A percentile compares a stretch with the other conserved stretches of the same genome.
Conservation (phyloP, 768 basidiomycete species). For the Dendrothele bispora region DNA sequence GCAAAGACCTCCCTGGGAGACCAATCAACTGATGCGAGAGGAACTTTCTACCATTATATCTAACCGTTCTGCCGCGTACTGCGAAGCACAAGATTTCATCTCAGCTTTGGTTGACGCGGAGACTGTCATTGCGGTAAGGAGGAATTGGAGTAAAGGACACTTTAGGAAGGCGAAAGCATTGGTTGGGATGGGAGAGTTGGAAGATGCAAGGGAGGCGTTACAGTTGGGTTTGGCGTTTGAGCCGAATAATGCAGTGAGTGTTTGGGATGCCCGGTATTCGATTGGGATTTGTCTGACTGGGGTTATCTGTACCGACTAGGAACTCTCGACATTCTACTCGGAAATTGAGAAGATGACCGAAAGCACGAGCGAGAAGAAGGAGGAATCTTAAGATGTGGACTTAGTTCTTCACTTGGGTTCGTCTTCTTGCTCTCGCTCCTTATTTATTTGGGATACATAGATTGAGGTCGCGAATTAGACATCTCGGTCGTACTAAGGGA, state of each 20-base stretch:
- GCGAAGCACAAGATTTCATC: constrained; percentile 72
- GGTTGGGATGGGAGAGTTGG: constrained; percentile 60
- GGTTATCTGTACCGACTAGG: neutral
- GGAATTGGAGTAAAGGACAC: constrained; percentile 94
- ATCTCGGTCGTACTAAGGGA: no score
- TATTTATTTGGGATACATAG: no score
- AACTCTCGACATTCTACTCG: neutral
- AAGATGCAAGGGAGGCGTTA: constrained; percentile 82
- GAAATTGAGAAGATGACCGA: constrained; percentile 4
- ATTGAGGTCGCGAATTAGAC: no score
- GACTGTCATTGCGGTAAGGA: constrained; percentile 79
- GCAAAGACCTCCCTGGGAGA: constrained; percentile 88
- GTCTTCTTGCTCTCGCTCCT: no score
- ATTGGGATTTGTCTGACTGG: neutral
- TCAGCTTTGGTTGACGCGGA: constrained; percentile 88
- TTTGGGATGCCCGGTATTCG: neutral
- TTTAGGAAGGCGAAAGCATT: constrained; percentile 93
- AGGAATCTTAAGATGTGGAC: no score
- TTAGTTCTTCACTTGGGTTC: no score
- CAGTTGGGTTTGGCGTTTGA: constrained; percentile 86
- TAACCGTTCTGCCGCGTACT: constrained; percentile 88
- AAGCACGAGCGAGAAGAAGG: neutral
- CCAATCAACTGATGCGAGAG: constrained; percentile 78
- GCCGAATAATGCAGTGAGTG: constrained; percentile 46
- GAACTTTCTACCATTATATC: constrained; percentile 89